Evolutionary conservation across 1,139 yeast species (phyloP).

Genomic region (Kodamaea derodonti): DNA sequence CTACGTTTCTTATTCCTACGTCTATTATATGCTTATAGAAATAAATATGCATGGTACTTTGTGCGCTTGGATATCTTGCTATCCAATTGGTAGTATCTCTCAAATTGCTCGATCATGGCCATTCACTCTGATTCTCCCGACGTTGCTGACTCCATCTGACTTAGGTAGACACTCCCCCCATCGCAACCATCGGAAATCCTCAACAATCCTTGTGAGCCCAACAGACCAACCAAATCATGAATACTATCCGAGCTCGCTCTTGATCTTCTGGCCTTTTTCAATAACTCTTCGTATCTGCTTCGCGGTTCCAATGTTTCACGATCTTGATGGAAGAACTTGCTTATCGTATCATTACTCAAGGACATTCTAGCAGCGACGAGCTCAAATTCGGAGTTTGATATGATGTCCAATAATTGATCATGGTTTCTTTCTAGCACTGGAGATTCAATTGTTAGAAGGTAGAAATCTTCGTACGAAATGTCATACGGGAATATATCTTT

Average conservation of each 20-base stretch:
- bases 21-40: too few species aligned
- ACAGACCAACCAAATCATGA: slow-evolving; percentile 17
- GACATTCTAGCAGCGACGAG: slow-evolving; percentile 28
- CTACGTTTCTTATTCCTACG: too few species aligned
- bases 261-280: slow-evolving; percentile 13
- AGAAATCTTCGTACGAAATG: slow-evolving; percentile 23
- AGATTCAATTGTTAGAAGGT: slow-evolving; percentile 30
- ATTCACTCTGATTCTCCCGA: too few species aligned
- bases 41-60: too few species aligned
- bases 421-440: slow-evolving; percentile 20
- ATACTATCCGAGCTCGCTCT: slow-evolving; percentile 6
- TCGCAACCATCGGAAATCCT: slow-evolving; percentile 21
- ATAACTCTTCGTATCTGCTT: slow-evolving; percentile 15
- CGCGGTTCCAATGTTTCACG: slow-evolving; percentile 1
- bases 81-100: too few species aligned
- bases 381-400: slow-evolving; percentile 23
- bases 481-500: slow-evolving; percentile 30
- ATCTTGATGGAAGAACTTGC: slow-evolving; percentile 13
- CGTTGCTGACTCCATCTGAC: too few species aligned
- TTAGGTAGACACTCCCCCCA: slow-evolving; percentile 5
- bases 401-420: slow-evolving; percentile 17
- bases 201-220: slow-evolving; percentile 30
- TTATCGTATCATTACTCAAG: slow-evolving; percentile 12
- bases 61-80: too few species aligned
- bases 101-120: too few species aligned